A percentile compares a stretch with the other conserved stretches of the same genome.
Evolutionary conservation across 106 monocot genomes (phyloP).

Genomic region (Chionographis japonica): DNA sequence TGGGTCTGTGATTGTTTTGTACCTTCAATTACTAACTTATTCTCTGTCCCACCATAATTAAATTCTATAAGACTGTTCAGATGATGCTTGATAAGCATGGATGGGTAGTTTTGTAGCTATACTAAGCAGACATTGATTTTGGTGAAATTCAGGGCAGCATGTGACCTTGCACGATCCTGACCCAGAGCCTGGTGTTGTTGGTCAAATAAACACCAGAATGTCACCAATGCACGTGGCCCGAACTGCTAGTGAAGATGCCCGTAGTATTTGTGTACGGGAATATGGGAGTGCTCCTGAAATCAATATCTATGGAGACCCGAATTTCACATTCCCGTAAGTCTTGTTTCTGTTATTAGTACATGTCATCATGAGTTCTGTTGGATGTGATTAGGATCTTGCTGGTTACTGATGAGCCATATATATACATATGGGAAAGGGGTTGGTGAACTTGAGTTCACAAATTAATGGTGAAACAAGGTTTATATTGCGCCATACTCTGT

Average conservation of each 20-base stretch:
- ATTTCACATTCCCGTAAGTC: constrained; percentile 92
- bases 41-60: too few relatives aligned
- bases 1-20: background rate
- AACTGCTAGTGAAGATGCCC: constrained; percentile 88
- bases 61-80: too few relatives aligned
- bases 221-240: constrained; percentile 74
- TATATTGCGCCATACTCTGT: too few relatives aligned
- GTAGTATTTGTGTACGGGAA: constrained; percentile 67
- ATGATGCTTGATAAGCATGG: background rate
- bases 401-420: too few relatives aligned
- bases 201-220: constrained; percentile 81
- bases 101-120: background rate
- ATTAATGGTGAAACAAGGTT: too few relatives aligned
- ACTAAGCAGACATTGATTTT: constrained; percentile 2
- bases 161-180: constrained; percentile 89
- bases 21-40: too few relatives aligned
- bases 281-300: constrained; percentile 89
- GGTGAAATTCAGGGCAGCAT: constrained; percentile 71
- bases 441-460: too few relatives aligned
- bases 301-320: constrained; percentile 85
- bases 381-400: too few relatives aligned
- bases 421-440: too few relatives aligned
- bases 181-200: constrained; percentile 70
- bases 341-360: background rate
- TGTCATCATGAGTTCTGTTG: too few relatives aligned